phyloP scores from a whole-genome alignment of 148 eudicot species.

The Fagopyrum homotropicum region DNA sequence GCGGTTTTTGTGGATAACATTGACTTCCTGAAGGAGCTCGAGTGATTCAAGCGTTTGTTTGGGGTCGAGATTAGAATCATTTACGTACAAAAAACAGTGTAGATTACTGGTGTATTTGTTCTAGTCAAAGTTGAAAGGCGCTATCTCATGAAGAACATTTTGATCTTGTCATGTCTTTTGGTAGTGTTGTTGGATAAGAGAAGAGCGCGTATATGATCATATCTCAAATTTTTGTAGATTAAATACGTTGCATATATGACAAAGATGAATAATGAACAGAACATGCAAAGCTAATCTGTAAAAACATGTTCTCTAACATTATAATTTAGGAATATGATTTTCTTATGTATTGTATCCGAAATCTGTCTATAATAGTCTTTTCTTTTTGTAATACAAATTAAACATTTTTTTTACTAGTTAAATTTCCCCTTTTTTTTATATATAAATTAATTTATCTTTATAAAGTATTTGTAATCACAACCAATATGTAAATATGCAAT shows the following conservation, averaged over 20 bases:
- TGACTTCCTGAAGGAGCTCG: conserved; percentile 18
- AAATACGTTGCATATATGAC: not conserved
- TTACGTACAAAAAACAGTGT: not conserved
- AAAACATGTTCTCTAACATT: no score
- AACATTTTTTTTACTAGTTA: no score
- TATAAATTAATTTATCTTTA: no score
- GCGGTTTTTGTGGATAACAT: conserved; percentile 26
- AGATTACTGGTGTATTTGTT: conserved; percentile 13
- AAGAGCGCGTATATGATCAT: not conserved
- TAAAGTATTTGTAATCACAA: no score
- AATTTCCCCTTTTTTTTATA: no score
- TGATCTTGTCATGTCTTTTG: conserved; percentile 2
- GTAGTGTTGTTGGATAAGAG: conserved; percentile 9
- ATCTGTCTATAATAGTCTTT: no score
- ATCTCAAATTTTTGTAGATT: not conserved
- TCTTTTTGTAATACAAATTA: no score
- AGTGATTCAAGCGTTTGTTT: not conserved
- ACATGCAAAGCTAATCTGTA: no score
- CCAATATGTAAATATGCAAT: no score
- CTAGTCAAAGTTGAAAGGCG: not conserved
- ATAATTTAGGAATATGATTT: no score
- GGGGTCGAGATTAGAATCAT: not conserved
- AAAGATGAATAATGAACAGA: not conserved
- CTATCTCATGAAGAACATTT: not conserved
- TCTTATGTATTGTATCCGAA: no score